Conservation (phyloP, 306 rosid species). For the Trifolium fragiferum region DNA sequence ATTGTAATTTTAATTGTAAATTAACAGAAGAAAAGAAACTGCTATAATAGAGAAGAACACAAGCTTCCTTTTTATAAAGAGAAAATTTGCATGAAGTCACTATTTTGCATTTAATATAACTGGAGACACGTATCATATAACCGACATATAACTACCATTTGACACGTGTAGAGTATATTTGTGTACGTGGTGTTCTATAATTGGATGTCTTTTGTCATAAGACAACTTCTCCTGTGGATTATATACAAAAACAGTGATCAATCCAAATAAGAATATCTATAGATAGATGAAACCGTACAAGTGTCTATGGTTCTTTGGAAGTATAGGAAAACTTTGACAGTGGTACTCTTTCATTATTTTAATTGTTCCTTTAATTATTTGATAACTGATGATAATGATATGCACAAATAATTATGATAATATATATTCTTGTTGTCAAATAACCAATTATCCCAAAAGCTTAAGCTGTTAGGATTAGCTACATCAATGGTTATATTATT, state of each 20-base stretch:
- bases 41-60: background rate
- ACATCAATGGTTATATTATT: too few relatives aligned
- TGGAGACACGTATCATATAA: constrained; percentile 42
- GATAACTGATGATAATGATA: background rate
- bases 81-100: background rate
- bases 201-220: background rate
- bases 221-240: background rate
- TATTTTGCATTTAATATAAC: constrained; percentile 32
- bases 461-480: too few relatives aligned
- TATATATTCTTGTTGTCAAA: too few relatives aligned
- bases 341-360: background rate
- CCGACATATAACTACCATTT: constrained; percentile 21
- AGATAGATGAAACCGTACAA: constrained; percentile 3
- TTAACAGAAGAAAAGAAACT: constrained; percentile 31
- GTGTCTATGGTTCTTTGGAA: constrained; percentile 18
- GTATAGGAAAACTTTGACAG: background rate
- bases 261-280: too few relatives aligned
- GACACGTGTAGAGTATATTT: constrained; percentile 43
- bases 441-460: too few relatives aligned
- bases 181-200: constrained; percentile 22
- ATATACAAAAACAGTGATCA: too few relatives aligned
- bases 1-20: background rate
- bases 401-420: constrained; percentile 15
- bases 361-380: background rate
- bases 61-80: constrained; percentile 38